Evolutionary conservation across 2,329 filamentous ascomycete species (phyloP), one percentile per base, ranked within the genome.

Genomic region (Huntiella savannae): DNA sequence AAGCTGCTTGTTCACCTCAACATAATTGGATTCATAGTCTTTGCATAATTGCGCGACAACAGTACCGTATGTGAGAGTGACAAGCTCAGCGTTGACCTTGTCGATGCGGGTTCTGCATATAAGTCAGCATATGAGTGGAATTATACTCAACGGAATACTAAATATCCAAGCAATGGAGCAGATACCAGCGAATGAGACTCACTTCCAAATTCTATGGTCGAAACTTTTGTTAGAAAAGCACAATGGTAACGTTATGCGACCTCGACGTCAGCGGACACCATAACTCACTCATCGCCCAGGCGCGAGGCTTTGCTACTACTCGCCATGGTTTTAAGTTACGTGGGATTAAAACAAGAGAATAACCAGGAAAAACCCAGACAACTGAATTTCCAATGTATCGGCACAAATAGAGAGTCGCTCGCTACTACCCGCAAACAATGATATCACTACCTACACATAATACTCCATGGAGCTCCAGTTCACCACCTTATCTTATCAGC

Each of bases 61-160:
- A 17, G 91, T 96, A 58, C 91, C 91, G 62, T 98, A 98, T 32
- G 91, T 98, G 56, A 98, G 73, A 40, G 87, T 95, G 45, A 98
- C 88, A 51, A 98, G 74, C 67, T 98, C 91, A 53, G 91, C 85
- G 64, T 95, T 95, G 67, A 96, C 86, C 65, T 96, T 96, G 65
- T 96, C 88, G 58, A 95, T 81, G 57, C 86, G 81, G 50, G 84
- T 92, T 66, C 88, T 96, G 60, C 40, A 12, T 40, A 33, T 17
- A 35, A 32, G 37, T 28, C 33, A 36, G 39, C 28, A 40, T 39
- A 40, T 46, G 46, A 12, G 38, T 10, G 40, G 41, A 22, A 12
- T 16, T 35, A 15, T 17, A 22, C 13, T 28, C 22, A 6, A 28
- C 4, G 6, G 22, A 8, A 28, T 8, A 28, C 7, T 28, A 3